Base-by-base conservation (phyloP, 1,284 basidiomycete genomes). In the Hortiboletus rubellus region DNA sequence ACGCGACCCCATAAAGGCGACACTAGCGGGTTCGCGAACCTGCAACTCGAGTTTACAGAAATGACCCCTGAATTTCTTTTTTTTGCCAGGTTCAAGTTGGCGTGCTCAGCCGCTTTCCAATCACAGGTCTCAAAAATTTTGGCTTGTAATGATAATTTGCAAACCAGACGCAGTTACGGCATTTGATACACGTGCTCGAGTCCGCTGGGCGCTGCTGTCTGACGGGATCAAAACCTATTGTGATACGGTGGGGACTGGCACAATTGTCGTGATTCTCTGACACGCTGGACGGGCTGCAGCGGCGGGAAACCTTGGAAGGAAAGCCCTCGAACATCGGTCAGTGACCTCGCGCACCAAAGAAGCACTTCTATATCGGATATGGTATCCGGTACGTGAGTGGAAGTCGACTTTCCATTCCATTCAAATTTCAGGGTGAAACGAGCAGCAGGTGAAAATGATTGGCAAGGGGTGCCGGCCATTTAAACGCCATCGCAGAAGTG, bases 401-500 rank as follows among this genome's bases (percentile, higher is more conserved):
- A 7, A 55, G 57, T 49, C 15, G 37, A 44, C 34, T 57, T 58
- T 55, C 68, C 44, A 38, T 57, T 60, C 53, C 15, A 18, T 24
- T 24, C 34, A 41, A 37, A 44, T 34, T 49, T 50, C 46, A 66
- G 34, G 38, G 36, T 34, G 51, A 44, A 15, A 38, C 42, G 37
- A 31, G 12, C 40, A 24, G 17, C 42, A 40, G 27, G 31, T 18
- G 37, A 51, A 59, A 47, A 43, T 33, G 64, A 57, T 58, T 54
- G 33, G 27, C 55, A 54, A 43, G 53, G 51, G 17, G 30, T 33
- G 30, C 30, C 12, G 9, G 41, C 56, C 60, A 36, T 53, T 31
- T 37, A 67, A 67, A 61, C 58, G 31, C 68, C 69, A 60, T 57
- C 52, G 27, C 53, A 46, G 54, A 58, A 46, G 49, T 58, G 43